Evolutionary conservation across 768 basidiomycete species (phyloP), one percentile per base, ranked within the genome.

Genomic region (Agaricus subrufescens): DNA sequence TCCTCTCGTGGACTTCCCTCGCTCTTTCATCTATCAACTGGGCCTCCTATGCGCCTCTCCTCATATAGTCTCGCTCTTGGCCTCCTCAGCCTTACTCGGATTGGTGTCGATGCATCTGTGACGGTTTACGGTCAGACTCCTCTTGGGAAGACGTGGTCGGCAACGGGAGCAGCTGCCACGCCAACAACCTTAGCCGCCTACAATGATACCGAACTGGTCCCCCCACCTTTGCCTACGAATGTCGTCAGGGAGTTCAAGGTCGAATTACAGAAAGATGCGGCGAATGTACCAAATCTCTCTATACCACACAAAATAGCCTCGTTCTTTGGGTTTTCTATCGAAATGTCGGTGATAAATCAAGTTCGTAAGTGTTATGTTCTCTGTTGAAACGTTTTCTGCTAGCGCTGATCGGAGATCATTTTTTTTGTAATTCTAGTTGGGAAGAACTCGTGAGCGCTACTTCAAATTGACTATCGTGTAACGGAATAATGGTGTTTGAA

Each of bases 321-420:
- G 15, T 89, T 89, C 62, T 77, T 84, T 54, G 88, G 87, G 3
- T 89, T 91, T 65, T 87, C 85, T 3, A 78, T 91, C 39, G 89
- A 91, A 68, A 78, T 89, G 74, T 88, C 87, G 40, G 83, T 90
- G 7, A 76, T 83, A 6, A 81, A 79, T 54, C 81, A 83, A 71
- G 75, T 87, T 60, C 67, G 86, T 87, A 66, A 64, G 69, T 78
- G 46, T 59, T 67, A 46, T 12, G 3, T 10, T 72, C 43, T 58
- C 45, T 53, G 48, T 15, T 45, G 29, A 14, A 43, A 25, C 3
- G 3, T 11, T 34, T 10, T 19, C 47, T 12, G 19, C 43, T 10
- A 7, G 44, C 50, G 29, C 30, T 46, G 30, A 25, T 8, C 1
- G 39, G 29, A 25, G n/a, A 37, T 12, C 46, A 9, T 30, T 56